Evolutionary conservation across 768 basidiomycete genomes (phyloP).

Genomic region (Kwoniella newhampshirensis): DNA sequence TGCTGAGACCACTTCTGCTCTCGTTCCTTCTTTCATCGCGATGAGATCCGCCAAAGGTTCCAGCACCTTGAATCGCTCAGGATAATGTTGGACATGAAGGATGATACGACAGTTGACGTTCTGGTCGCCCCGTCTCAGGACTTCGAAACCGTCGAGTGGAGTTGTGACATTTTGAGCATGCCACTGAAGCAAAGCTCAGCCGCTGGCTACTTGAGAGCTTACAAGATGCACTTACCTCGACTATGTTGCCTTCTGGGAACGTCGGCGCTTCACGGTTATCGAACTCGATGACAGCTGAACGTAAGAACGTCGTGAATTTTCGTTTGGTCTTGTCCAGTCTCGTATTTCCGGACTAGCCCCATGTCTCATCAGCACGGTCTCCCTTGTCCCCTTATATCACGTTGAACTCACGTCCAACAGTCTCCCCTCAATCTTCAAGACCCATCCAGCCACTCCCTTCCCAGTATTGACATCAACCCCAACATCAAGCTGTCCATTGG

Average conservation of each 20-base stretch:
- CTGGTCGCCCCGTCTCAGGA: constrained; percentile 75
- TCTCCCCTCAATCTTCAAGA: constrained; percentile 80
- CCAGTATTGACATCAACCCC: constrained; percentile 71
- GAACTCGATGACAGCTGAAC: constrained; percentile 78
- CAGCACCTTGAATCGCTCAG: constrained; percentile 78
- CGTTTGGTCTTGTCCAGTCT: constrained; percentile 55
- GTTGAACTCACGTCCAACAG: constrained; percentile 59
- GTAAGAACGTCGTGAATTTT: constrained; percentile 83
- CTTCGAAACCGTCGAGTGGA: constrained; percentile 76
- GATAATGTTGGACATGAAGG: constrained; percentile 80
- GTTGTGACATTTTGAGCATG: constrained; percentile 54
- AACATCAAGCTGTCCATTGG: constrained; percentile 1
- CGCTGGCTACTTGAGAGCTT: not conserved
- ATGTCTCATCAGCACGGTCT: not conserved
- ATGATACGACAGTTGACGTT: constrained; percentile 76
- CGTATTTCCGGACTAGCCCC: constrained; percentile 43
- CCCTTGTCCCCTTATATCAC: not conserved
- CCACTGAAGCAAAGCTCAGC: constrained; percentile 42
- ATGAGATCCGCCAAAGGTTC: constrained; percentile 67
- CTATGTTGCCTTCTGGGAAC: constrained; percentile 81
- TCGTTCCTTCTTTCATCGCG: constrained; percentile 79
- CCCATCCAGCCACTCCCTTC: constrained; percentile 86
- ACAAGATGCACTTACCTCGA: constrained; percentile 65
- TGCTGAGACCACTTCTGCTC: constrained; percentile 73
- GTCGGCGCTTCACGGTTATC: constrained; percentile 72